These are phyloP conservation scores for Mediolabrus comicus DNA, from an alignment of 108 stramenopile genomes.

Conservation along the genomic window DNA sequence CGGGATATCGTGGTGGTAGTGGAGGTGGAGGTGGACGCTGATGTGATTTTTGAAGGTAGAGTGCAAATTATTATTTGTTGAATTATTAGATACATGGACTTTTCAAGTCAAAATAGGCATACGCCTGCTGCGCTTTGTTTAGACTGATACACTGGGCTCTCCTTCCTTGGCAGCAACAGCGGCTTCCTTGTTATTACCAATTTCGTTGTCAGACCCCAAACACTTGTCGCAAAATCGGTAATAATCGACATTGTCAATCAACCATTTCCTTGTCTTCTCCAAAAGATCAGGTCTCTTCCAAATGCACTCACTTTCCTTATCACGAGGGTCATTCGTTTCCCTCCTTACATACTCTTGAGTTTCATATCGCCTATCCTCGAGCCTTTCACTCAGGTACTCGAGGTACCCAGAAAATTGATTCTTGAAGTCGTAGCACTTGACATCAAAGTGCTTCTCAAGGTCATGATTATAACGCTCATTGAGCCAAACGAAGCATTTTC, in stretches of 20 bases:
- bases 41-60: no score
- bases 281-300: slow-evolving; percentile 20
- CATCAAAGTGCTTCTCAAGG: background rate
- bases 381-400: slow-evolving; percentile 1
- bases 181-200: no score
- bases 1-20: no score
- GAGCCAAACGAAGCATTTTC: background rate
- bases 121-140: no score
- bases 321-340: slow-evolving; percentile 1
- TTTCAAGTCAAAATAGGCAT: no score
- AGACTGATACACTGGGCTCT: no score
- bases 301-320: slow-evolving; percentile 23
- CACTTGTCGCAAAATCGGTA: slow-evolving; percentile 21
- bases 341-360: background rate
- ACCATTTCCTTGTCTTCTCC: slow-evolving; percentile 4
- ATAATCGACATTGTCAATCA: slow-evolving; percentile 8
- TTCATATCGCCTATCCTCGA: slow-evolving; percentile 12
- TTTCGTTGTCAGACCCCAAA: slow-evolving; percentile 20
- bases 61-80: no score
- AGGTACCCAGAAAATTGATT: slow-evolving; percentile 9
- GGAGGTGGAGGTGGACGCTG: no score
- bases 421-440: slow-evolving; percentile 29
- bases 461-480: background rate
- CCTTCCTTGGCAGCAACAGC: no score
- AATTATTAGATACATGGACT: no score